Conservation (phyloP, 78 protist species). For the Anaeramoeba flamelloides region DNA sequence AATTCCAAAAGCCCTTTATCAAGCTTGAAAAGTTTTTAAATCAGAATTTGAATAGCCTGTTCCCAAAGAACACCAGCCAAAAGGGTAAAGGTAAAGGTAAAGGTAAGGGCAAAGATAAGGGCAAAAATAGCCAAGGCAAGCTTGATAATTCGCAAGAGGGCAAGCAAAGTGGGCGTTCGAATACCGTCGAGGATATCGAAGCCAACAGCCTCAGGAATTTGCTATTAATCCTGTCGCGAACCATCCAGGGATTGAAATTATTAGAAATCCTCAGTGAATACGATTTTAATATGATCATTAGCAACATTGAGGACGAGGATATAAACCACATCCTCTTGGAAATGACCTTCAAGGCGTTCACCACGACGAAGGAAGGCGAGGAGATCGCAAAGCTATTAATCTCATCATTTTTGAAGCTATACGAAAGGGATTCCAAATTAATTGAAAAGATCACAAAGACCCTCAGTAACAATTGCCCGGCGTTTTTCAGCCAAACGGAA, state of each 20-base stretch:
- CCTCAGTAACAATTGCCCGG: neutral
- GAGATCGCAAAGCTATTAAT: neutral
- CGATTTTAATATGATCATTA: neutral
- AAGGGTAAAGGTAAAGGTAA: too few relatives aligned
- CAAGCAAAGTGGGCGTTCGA: neutral
- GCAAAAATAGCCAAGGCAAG: neutral
- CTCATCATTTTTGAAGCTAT: neutral
- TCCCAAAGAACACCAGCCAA: too few relatives aligned
- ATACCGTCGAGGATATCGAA: neutral
- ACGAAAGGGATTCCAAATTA: neutral
- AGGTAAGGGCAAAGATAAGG: too few relatives aligned
- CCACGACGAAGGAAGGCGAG: neutral
- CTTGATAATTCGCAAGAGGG: neutral
- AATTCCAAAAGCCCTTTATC: neutral
- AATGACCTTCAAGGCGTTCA: neutral
- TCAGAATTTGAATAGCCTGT: neutral
- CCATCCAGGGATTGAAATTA: neutral
- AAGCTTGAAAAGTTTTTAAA: neutral
- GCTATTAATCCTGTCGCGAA: neutral
- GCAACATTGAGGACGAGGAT: neutral
- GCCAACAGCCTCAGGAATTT: neutral
- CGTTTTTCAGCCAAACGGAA: neutral
- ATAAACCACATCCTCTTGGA: neutral
- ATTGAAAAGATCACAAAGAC: neutral
- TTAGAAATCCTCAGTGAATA: neutral